Evolutionary conservation across 495 filamentous ascomycete species (phyloP).

Genomic region (Podospora appendiculata): DNA sequence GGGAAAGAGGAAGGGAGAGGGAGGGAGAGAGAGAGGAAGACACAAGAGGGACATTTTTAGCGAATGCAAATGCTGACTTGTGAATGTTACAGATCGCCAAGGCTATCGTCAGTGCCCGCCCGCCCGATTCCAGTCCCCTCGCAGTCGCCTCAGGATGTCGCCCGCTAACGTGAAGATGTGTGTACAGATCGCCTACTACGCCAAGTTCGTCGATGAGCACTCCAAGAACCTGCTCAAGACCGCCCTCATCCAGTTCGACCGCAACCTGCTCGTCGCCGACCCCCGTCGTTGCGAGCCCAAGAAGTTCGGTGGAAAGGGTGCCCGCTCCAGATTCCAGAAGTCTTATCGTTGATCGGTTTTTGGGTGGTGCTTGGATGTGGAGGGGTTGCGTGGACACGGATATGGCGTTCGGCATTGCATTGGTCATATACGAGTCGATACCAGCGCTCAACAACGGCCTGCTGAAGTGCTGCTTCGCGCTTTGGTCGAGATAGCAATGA

Average conservation of each 20-base stretch:
- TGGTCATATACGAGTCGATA: slow-evolving; percentile 24
- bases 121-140: background rate
- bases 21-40: background rate
- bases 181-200: slow-evolving; percentile 81
- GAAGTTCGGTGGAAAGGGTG: slow-evolving; percentile 90
- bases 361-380: slow-evolving; percentile 23
- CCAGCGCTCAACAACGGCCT: slow-evolving; percentile 20
- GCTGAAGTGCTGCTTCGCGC: slow-evolving; percentile 14
- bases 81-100: slow-evolving; percentile 64
- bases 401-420: slow-evolving; percentile 31
- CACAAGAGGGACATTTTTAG: background rate
- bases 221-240: slow-evolving; percentile 98
- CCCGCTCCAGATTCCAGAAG: slow-evolving; percentile 93
- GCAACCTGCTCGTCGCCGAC: slow-evolving; percentile 93
- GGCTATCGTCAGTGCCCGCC: slow-evolving; percentile 24
- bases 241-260: slow-evolving; percentile 87
- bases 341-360: slow-evolving; percentile 53
- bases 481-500: slow-evolving; percentile 24
- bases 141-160: background rate
- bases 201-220: slow-evolving; percentile 99
- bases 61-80: slow-evolving; percentile 8
- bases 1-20: no score
- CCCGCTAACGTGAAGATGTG: background rate
- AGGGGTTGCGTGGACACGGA: background rate
- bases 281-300: slow-evolving; percentile 91